These are phyloP conservation scores for Fusarium citri DNA, from an alignment of 2,329 filamentous ascomycete genomes.

Conservation along the genomic window DNA sequence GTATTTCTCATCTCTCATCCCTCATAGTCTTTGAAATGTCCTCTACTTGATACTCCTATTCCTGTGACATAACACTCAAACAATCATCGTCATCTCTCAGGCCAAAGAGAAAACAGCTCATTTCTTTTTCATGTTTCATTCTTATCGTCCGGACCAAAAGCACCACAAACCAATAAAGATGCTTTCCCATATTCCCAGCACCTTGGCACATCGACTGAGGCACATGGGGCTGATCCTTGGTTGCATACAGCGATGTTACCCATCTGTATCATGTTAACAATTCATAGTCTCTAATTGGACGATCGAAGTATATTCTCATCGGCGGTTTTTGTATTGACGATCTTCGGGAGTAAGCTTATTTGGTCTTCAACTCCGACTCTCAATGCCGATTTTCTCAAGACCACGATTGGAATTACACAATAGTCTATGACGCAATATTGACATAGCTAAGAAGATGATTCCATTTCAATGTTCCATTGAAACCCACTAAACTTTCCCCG, in stretches of 20 bases:
- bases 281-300: constrained; percentile 31
- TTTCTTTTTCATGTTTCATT: neutral
- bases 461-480: constrained; percentile 9
- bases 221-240: constrained; percentile 9
- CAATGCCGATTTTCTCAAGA: neutral
- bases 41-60: neutral
- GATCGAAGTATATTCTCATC: neutral
- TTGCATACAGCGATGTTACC: neutral
- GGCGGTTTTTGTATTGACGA: constrained; percentile 10
- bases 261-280: constrained; percentile 34
- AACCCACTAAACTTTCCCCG: constrained; percentile 9
- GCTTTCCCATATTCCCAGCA: neutral
- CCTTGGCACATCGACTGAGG: constrained; percentile 22
- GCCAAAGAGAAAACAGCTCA: neutral
- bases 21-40: neutral
- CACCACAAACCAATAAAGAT: constrained; percentile 10
- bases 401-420: neutral
- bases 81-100: neutral
- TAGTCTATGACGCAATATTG: constrained; percentile 11
- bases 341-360: constrained; percentile 28
- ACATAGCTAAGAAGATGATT: neutral
- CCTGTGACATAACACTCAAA: neutral
- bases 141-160: constrained; percentile 4
- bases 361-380: constrained; percentile 17
- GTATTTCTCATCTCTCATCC: neutral